A percentile compares a stretch with the other conserved stretches of the same genome.
These are phyloP conservation scores for Trichoderma brevicompactum DNA, from an alignment of 2,329 filamentous ascomycete species.

Conservation along the genomic window DNA sequence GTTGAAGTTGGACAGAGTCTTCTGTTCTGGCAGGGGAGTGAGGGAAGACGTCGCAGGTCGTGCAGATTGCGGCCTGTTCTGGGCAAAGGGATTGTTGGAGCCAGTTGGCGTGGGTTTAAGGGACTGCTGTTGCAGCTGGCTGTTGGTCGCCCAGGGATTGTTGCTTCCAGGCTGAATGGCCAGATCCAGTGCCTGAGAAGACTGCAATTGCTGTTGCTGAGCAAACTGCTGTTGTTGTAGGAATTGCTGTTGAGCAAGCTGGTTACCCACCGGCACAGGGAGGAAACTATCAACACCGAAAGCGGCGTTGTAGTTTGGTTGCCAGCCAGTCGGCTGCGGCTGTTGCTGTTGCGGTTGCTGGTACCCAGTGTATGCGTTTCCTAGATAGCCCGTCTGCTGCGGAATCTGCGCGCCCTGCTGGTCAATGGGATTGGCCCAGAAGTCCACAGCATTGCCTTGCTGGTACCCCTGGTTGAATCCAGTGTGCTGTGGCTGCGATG, in stretches of 20 bases:
- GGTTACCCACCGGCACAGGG: background rate
- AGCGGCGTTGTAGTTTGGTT: slow-evolving; percentile 67
- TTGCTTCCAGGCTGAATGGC: slow-evolving; percentile 79
- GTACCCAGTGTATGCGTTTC: slow-evolving; percentile 60
- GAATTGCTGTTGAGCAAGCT: slow-evolving; percentile 46
- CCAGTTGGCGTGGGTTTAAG: slow-evolving; percentile 86
- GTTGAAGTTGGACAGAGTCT: slow-evolving; percentile 67
- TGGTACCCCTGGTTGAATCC: slow-evolving; percentile 97
- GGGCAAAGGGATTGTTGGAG: slow-evolving; percentile 96
- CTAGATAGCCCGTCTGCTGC: slow-evolving; percentile 76
- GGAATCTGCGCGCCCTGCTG: slow-evolving; percentile 50
- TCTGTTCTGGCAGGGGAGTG: slow-evolving; percentile 77
- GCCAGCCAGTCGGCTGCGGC: slow-evolving; percentile 55
- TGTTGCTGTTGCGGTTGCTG: slow-evolving; percentile 50
- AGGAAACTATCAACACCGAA: slow-evolving; percentile 51
- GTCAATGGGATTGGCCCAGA: slow-evolving; percentile 93
- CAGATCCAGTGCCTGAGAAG: slow-evolving; percentile 56
- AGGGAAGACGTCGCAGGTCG: slow-evolving; percentile 69
- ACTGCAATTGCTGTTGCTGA: slow-evolving; percentile 42
- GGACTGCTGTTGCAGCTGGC: slow-evolving; percentile 56
- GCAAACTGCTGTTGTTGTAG: slow-evolving; percentile 44
- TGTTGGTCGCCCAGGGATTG: slow-evolving; percentile 84
- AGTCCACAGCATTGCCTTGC: slow-evolving; percentile 94
- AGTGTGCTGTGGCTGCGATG: slow-evolving; percentile 72
- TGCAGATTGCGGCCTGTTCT: slow-evolving; percentile 61